A percentile compares a stretch with the other conserved stretches of the same genome.
Evolutionary conservation across 2,329 filamentous ascomycete genomes (phyloP).

Genomic region (Magnaporthiopsis incrustans): DNA sequence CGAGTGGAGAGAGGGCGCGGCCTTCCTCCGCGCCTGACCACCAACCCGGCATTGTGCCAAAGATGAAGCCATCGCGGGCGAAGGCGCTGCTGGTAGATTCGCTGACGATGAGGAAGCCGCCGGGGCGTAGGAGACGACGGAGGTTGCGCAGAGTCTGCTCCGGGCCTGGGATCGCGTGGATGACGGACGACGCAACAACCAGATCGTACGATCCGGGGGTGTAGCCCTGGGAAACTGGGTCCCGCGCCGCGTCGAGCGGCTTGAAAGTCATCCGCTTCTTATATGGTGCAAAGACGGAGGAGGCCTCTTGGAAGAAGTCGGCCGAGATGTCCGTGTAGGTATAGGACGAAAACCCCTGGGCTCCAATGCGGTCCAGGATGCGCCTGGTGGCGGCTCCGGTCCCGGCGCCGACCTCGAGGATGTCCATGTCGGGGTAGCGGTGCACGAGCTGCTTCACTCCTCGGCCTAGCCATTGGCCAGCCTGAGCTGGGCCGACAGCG

Average conservation of each 20-base stretch:
- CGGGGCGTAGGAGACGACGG: slow-evolving; percentile 26
- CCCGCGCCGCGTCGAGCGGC: slow-evolving; percentile 24
- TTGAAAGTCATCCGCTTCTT: slow-evolving; percentile 19
- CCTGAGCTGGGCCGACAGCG: slow-evolving; percentile 11
- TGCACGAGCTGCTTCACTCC: slow-evolving; percentile 12
- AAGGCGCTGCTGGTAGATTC: slow-evolving; percentile 4
- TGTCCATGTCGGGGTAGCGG: slow-evolving; percentile 26
- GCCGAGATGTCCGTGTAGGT: slow-evolving; percentile 14
- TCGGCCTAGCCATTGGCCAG: not conserved
- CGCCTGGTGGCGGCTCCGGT: slow-evolving; percentile 4
- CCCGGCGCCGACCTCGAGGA: slow-evolving; percentile 14
- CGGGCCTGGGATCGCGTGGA: slow-evolving; percentile 25
- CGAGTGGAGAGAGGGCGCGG: slow-evolving; percentile 9
- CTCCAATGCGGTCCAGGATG: slow-evolving; percentile 21
- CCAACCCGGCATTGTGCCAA: slow-evolving; percentile 13
- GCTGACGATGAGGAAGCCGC: slow-evolving; percentile 29
- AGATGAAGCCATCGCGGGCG: slow-evolving; percentile 3
- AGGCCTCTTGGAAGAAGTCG: slow-evolving; percentile 23
- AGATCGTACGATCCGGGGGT: slow-evolving; percentile 25
- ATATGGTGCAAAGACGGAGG: slow-evolving; percentile 18
- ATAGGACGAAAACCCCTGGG: slow-evolving; percentile 14
- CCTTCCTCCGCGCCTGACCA: slow-evolving; percentile 14
- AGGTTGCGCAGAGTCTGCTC: slow-evolving; percentile 23
- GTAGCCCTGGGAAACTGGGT: slow-evolving; percentile 25
- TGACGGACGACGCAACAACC: slow-evolving; percentile 28